A percentile compares a stretch with the other conserved stretches of the same genome.
Evolutionary conservation across 2,329 filamentous ascomycete species (phyloP).

Genomic region (Venturia pyrina): DNA sequence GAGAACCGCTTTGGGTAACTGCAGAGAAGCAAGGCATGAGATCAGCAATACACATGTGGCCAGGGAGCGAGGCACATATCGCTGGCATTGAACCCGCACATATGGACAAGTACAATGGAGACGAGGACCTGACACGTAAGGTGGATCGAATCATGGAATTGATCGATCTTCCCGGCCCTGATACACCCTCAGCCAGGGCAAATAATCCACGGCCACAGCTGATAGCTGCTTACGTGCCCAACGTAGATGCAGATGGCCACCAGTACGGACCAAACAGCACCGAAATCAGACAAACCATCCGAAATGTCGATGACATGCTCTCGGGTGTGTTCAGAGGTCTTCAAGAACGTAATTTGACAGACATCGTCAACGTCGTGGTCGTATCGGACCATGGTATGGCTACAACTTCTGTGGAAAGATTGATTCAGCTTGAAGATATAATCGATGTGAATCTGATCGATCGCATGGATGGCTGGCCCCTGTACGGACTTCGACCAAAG

Average conservation of each 20-base stretch:
- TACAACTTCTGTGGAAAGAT: conserved; percentile 67
- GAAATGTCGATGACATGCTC: conserved; percentile 73
- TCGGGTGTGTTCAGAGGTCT: conserved; percentile 66
- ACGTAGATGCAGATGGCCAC: conserved; percentile 83
- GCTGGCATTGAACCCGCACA: conserved; percentile 64
- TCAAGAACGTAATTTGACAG: conserved; percentile 69
- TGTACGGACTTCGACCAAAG: conserved; percentile 79
- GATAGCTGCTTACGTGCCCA: conserved; percentile 88
- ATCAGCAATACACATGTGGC: conserved; percentile 96
- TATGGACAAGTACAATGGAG: conserved; percentile 74
- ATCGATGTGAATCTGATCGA: conserved; percentile 68
- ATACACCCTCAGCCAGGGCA: conserved; percentile 42
- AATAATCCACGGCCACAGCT: conserved; percentile 65
- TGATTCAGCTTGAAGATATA: conserved; percentile 85
- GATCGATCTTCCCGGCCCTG: conserved; percentile 69
- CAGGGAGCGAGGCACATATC: conserved; percentile 84
- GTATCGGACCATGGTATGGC: conserved; percentile 99
- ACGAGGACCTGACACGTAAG: conserved; percentile 65
- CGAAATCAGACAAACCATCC: conserved; percentile 71
- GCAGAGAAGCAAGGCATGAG: conserved; percentile 73
- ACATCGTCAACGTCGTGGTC: conserved; percentile 88
- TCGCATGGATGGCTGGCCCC: conserved; percentile 87
- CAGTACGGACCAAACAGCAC: conserved; percentile 90
- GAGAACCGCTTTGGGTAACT: conserved; percentile 88
- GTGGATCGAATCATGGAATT: conserved; percentile 70